Percentiles rank a stretch among this genome's conserved stretches.
phyloP scores from a whole-genome alignment of 192 early-diverging fungal species.

The Oehlia diaphana region DNA sequence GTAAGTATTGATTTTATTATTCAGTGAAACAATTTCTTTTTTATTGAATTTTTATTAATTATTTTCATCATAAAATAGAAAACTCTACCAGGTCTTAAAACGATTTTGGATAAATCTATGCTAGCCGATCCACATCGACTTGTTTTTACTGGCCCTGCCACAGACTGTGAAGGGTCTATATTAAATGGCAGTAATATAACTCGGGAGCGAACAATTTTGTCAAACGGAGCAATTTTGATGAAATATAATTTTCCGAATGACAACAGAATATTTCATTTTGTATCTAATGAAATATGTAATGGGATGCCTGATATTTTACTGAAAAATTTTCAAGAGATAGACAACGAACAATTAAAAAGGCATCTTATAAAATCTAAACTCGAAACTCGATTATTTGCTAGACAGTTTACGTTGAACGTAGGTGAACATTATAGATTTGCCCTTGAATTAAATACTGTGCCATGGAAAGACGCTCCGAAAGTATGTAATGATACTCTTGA shows the following conservation, averaged over 20 bases:
- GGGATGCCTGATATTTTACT: neutral
- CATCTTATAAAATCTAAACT: neutral
- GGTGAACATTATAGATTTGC: neutral
- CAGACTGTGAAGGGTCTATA: neutral
- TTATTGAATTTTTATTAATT: neutral
- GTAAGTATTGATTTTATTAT: neutral
- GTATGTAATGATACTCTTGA: neutral
- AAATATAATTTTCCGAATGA: neutral
- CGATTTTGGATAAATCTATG: neutral
- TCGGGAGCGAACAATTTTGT: neutral
- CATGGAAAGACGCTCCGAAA: neutral
- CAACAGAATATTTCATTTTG: neutral
- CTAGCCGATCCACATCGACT: neutral
- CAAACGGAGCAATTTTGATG: neutral
- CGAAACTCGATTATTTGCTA: neutral
- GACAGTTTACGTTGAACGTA: neutral
- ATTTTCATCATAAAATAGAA: neutral
- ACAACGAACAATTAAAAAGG: neutral
- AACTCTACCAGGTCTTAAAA: neutral
- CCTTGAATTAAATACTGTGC: neutral
- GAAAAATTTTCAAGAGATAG: neutral
- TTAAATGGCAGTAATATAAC: neutral
- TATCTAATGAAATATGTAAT: neutral
- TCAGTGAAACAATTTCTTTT: neutral
- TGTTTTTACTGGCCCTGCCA: neutral